Base-by-base conservation (phyloP, 164 flowering plant species). In the Dillenia suffruticosa region DNA sequence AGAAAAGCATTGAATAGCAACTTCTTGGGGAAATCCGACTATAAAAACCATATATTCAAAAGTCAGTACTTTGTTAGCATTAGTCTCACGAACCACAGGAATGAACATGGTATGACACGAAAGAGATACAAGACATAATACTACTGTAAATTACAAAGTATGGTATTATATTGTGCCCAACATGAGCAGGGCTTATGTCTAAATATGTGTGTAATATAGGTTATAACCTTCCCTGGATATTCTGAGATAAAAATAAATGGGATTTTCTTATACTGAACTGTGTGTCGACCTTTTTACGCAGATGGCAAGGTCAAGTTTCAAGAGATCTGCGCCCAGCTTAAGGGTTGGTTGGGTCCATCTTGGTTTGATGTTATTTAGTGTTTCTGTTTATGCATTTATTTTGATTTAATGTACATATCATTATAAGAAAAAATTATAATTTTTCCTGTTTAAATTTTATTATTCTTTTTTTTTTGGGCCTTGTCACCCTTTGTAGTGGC, bases 281-380 rank as follows among this genome's bases (percentile, higher is more conserved):
- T 56, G 45, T 11, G 26, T 32, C 9, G 56, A 59, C 15, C 44
- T 52, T 9, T 52, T 5, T 52, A 40, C 80, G 82, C 92, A 90
- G 97, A 84, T 90, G 95, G 95, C 95, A 84, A 71, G 85, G 90
- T 53, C 92, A 88, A 58, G 84, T 71, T 61, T 78, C 90, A 9
- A 68, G 83, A 15, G 97, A 88, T 77, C 76, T 86, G 48, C 83
- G 70, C 63, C 77, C 82, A 62, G 64, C 78, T 59, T 82, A 72
- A 46, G 63, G 15, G 32, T 63, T 59, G 62, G 66, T 57, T 57
- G 63, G 58, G 63, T 14, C n/a, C 14, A 58, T 15, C 51, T 24
- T 59, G 54, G 2, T 44, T 17, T 56, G 46, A 32, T 56, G 24
- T 46, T 51, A 62, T 63, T 56, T 67, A 67, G 72, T 68, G 72